These are phyloP conservation scores for Polyporus arcularius DNA, from an alignment of 768 basidiomycete species.

Conservation along the genomic window DNA sequence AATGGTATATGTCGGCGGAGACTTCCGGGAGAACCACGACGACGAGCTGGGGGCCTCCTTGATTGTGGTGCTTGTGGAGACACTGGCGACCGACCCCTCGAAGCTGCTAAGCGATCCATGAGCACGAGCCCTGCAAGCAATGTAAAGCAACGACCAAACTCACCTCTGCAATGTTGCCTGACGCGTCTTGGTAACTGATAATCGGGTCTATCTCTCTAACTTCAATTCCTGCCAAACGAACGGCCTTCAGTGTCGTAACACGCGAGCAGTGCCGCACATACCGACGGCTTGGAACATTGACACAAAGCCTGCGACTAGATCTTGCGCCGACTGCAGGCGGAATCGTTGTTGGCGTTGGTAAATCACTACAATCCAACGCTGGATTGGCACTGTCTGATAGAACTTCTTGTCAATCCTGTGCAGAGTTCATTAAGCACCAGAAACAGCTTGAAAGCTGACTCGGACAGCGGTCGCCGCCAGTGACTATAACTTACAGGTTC, in stretches of 20 bases:
- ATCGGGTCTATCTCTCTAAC: slow-evolving; percentile 47
- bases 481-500: slow-evolving; percentile 59
- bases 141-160: slow-evolving; percentile 17
- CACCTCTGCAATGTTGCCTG: slow-evolving; percentile 53
- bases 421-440: neutral
- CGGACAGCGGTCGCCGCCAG: too few species aligned
- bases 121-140: neutral
- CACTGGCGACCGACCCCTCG: slow-evolving; percentile 50
- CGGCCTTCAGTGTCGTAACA: neutral
- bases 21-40: slow-evolving; percentile 73
- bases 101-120: slow-evolving; percentile 42
- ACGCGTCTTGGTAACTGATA: slow-evolving; percentile 58
- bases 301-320: slow-evolving; percentile 57
- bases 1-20: slow-evolving; percentile 74
- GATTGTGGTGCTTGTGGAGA: slow-evolving; percentile 34
- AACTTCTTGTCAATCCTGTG: slow-evolving; percentile 73
- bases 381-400: slow-evolving; percentile 53
- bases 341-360: slow-evolving; percentile 69
- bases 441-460: neutral
- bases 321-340: slow-evolving; percentile 43
- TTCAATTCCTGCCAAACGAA: slow-evolving; percentile 50
- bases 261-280: slow-evolving; percentile 32
- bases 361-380: slow-evolving; percentile 63
- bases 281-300: slow-evolving; percentile 57
- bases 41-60: slow-evolving; percentile 51